These are phyloP conservation scores for Penicillium psychrosexuale DNA, from an alignment of 2,329 filamentous ascomycete species.

Conservation along the genomic window DNA sequence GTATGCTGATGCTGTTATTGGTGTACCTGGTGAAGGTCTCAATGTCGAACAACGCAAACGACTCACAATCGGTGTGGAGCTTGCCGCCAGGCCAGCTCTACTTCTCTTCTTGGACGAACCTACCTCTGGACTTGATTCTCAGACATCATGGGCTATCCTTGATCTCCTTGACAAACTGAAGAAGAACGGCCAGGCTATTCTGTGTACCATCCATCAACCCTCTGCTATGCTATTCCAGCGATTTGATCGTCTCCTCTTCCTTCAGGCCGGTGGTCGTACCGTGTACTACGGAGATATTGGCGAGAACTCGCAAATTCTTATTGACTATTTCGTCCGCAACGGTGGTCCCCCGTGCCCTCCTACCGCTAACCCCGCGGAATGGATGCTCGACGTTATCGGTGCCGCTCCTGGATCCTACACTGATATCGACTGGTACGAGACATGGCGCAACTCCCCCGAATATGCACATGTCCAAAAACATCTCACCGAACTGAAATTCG, in stretches of 20 bases:
- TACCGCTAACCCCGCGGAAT: constrained; percentile 58
- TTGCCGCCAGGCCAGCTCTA: background rate
- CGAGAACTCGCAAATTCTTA: constrained; percentile 53
- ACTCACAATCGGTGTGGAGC: constrained; percentile 4
- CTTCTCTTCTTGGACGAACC: constrained; percentile 3
- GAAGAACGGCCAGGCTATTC: background rate
- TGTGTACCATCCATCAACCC: constrained; percentile 3
- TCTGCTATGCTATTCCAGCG: constrained; percentile 1
- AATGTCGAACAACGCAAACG: constrained; percentile 61
- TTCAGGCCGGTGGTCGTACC: constrained; percentile 59
- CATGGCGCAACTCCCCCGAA: constrained; percentile 32
- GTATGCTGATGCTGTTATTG: constrained; percentile 82
- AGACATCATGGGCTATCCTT: constrained; percentile 1
- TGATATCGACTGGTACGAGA: constrained; percentile 57
- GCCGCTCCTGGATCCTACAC: constrained; percentile 64
- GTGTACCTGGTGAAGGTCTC: constrained; percentile 73
- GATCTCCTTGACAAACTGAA: background rate
- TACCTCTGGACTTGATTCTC: background rate
- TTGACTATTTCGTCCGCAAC: constrained; percentile 61
- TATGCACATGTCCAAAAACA: background rate
- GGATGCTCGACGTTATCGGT: constrained; percentile 59
- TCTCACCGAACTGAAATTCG: constrained; percentile 46
- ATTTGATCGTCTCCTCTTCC: constrained; percentile 45
- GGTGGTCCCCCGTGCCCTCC: constrained; percentile 44
- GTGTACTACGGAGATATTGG: constrained; percentile 68